Percentiles rank a stretch among this genome's conserved stretches.
Conservation (phyloP, 768 basidiomycete genomes). For the Boletus pseudopeckii region DNA sequence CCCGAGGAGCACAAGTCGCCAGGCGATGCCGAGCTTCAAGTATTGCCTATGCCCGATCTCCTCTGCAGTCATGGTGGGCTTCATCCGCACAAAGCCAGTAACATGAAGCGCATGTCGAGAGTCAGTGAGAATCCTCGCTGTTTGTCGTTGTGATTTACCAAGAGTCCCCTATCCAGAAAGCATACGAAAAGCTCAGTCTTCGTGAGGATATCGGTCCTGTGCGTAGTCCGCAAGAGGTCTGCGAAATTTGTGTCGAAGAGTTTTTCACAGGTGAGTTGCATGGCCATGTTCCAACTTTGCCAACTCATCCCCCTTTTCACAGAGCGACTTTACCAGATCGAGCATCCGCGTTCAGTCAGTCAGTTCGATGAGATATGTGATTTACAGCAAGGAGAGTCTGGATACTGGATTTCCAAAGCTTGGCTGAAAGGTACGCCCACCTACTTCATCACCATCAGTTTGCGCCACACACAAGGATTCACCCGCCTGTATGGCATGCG, state of each 20-base stretch:
- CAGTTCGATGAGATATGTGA: slow-evolving; percentile 55
- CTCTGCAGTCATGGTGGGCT: slow-evolving; percentile 60
- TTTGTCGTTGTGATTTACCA: not conserved
- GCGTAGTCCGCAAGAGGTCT: slow-evolving; percentile 52
- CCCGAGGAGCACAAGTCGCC: slow-evolving; percentile 18
- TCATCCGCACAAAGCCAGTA: slow-evolving; percentile 53
- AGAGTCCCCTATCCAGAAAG: slow-evolving; percentile 13
- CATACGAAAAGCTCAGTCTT: slow-evolving; percentile 24
- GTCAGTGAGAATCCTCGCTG: slow-evolving; percentile 33
- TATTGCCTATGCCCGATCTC: slow-evolving; percentile 42
- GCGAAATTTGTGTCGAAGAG: slow-evolving; percentile 53
- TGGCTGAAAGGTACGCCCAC: slow-evolving; percentile 67
- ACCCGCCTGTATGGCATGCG: slow-evolving; percentile 5
- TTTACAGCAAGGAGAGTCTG: slow-evolving; percentile 38
- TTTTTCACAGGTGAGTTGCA: slow-evolving; percentile 52
- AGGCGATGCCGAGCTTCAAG: slow-evolving; percentile 21
- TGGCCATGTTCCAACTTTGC: not conserved
- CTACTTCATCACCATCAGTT: slow-evolving; percentile 9
- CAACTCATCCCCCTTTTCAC: slow-evolving; percentile 1
- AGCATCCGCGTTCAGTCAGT: slow-evolving; percentile 61
- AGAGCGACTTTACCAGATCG: slow-evolving; percentile 69
- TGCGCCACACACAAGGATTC: slow-evolving; percentile 7
- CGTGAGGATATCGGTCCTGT: slow-evolving; percentile 49
- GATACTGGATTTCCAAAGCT: slow-evolving; percentile 72
- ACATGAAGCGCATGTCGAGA: slow-evolving; percentile 67